These are phyloP conservation scores for Plantago elongata DNA, from an alignment of 257 asterid genomes.

Conservation along the genomic window DNA sequence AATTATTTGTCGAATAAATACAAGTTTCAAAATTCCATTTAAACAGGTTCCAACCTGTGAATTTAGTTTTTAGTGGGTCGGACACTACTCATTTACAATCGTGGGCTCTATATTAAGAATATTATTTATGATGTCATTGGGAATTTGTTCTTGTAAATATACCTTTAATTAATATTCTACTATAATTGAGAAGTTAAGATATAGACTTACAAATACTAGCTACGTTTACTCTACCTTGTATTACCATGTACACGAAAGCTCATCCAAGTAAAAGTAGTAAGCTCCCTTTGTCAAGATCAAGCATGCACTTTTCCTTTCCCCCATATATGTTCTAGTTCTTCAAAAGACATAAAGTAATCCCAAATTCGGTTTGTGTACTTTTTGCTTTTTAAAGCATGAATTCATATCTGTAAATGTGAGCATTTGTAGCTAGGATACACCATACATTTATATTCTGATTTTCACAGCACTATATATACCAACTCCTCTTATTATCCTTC, in stretches of 20 bases:
- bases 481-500: neutral
- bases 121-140: no score
- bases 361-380: conserved; percentile 6
- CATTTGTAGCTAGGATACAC: neutral
- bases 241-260: neutral
- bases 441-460: neutral
- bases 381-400: conserved; percentile 7
- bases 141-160: no score
- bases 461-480: conserved; percentile 6
- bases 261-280: neutral
- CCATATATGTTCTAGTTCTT: conserved; percentile 4
- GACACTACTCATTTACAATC: no score
- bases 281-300: conserved; percentile 21
- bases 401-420: neutral
- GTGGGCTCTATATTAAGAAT: no score
- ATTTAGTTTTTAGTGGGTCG: no score
- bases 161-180: no score
- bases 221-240: no score
- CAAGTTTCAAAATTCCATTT: no score
- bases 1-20: no score
- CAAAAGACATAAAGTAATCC: conserved; percentile 5
- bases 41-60: no score
- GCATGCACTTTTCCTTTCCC: conserved; percentile 24
- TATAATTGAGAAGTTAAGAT: no score
- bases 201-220: no score